phyloP scores from a whole-genome alignment of 306 rosid species.

The Phaseolus lunatus region DNA sequence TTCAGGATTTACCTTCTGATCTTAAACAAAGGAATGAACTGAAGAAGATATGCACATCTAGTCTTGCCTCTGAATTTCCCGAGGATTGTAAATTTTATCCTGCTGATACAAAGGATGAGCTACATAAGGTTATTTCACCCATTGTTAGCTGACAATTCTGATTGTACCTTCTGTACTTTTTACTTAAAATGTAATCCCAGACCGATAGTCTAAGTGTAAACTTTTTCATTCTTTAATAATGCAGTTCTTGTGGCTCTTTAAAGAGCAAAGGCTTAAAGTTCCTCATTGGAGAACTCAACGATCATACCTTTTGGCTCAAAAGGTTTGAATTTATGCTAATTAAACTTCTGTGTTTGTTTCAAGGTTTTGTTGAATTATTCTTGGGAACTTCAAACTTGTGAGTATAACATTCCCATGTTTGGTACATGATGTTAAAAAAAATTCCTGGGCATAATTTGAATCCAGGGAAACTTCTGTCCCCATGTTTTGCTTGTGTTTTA shows the following conservation, averaged over 20 bases:
- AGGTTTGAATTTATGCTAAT: conserved; percentile 62
- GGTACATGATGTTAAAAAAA: no score
- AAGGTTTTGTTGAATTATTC: conserved; percentile 16
- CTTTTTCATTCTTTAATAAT: conserved; percentile 29
- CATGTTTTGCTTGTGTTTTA: not conserved
- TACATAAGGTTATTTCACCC: conserved; percentile 74
- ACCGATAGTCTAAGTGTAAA: conserved; percentile 23
- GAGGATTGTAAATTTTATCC: conserved; percentile 88
- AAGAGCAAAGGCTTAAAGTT: conserved; percentile 83
- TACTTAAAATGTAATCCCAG: conserved; percentile 1
- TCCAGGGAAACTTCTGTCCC: not conserved
- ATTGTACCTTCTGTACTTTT: conserved; percentile 25
- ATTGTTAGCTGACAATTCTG: conserved; percentile 7
- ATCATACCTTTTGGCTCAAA: conserved; percentile 76
- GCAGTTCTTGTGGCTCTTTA: conserved; percentile 94
- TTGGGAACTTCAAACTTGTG: not conserved
- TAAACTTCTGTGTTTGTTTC: not conserved
- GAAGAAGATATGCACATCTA: conserved; percentile 74
- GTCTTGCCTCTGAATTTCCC: conserved; percentile 82
- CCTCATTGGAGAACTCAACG: conserved; percentile 94
- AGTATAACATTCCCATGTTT: not conserved
- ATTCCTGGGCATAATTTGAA: not conserved
- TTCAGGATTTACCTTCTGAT: conserved; percentile 82
- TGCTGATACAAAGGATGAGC: conserved; percentile 87
- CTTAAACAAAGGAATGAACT: conserved; percentile 71